Base-by-base conservation (phyloP, 2,329 filamentous ascomycete genomes). In the Stagonosporopsis tanaceti region DNA sequence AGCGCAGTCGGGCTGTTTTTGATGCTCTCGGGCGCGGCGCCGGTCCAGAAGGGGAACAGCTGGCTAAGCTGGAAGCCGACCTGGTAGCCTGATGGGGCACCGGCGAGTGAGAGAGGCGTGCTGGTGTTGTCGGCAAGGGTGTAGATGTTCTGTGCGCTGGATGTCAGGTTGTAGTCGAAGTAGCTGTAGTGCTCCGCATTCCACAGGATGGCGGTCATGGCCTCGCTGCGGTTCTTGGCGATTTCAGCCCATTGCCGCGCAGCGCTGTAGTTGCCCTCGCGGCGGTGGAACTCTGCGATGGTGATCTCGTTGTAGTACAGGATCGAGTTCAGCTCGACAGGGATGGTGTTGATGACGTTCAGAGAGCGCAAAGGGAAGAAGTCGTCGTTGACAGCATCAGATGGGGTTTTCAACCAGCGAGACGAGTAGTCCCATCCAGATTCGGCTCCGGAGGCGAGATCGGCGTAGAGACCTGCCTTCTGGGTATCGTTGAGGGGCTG, bases 11-110 rank as follows among this genome's bases (percentile, higher is more conserved):
- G 84, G 69, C 89, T 85, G 60, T 84, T 77, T 69, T 82, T 85
- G 61, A 90, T 78, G 57, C 80, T 75, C 0, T 72, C 67, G 0
- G 86, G 86, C 0, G 87, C 87, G 1, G 87, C 86, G 20, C 87
- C 87, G 1, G 85, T 84, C 87, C 87, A 90, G 80, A 89, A 89
- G 2, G 88, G 88, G 69, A 87, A 89, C 72, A 87, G 85, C 69
- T 89, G 87, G 0, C 82, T 82, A 8, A 84, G 73, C 56, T 83
- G 76, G 69, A 89, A 88, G 57, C 83, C 67, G 22, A 88, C 77
- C 69, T 89, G 85, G 37, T 83, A 72, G 38, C 83, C 86, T 1
- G 78, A 65, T 3, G 86, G 85, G 0, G 85, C 84, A 11, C 73
- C 76, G 2, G 73, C 66, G 5, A 63, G 75, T 2, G 76, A 71